Evolutionary conservation across 2,329 filamentous ascomycete genomes (phyloP), one percentile per base, ranked within the genome.

Genomic region (Aspergillus luchuensis): DNA sequence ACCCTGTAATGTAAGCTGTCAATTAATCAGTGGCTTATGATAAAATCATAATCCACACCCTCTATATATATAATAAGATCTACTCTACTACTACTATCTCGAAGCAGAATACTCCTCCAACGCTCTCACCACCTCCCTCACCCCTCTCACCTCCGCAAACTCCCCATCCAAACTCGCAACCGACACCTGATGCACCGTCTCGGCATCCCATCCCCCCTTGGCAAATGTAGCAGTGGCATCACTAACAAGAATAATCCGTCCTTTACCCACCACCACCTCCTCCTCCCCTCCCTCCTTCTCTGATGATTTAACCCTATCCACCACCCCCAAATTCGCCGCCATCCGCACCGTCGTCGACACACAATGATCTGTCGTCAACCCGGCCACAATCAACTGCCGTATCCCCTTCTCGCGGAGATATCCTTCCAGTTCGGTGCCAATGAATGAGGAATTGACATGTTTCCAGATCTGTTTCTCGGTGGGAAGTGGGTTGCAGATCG

Each of bases 341-440:
- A 82, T 81, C 7, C 81, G 76, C 23, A 77, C 74, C 2, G 78
- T 79, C 4, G 81, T 83, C 59, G 77, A 81, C 13, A 83, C 79
- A 56, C 81, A 83, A 62, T 83, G 81, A 67, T 82, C 81, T 38
- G 80, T 82, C 3, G 78, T 81, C 58, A 83, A 60, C 0, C 80
- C 81, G 2, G 70, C 71, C 28, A 82, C 66, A 17, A 81, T 59
- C 0, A 81, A 69, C 59, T 80, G 78, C 8, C 73, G 60, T 15
- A 80, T 69, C 0, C 65, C 69, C 13, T 71, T 70, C 2, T 63
- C 61, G 5, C 73, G 70, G 21, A 83, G 63, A 30, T 74, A 66
- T 1, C 61, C 58, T 59, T 81, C 78, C 8, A 83, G 72, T 0
- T 72, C 64, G 1, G 80, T 82, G 4, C 78, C 80, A 50, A 82